Conservation (phyloP, 495 filamentous ascomycete species). For the Letharia columbiana region DNA sequence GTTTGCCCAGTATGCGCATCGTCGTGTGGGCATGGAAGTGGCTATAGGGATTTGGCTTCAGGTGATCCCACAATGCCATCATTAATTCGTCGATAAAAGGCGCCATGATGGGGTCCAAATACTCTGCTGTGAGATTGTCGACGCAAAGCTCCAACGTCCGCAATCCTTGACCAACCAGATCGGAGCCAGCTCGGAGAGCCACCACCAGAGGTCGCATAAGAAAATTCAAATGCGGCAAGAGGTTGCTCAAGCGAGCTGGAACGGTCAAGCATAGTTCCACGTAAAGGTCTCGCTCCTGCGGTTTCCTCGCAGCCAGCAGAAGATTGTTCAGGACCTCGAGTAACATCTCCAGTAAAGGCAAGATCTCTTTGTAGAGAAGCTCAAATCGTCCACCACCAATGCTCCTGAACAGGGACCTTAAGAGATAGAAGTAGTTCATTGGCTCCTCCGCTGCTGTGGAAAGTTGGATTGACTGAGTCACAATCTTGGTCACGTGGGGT, state of each 20-base stretch:
- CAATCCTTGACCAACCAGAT: slow-evolving; percentile 88
- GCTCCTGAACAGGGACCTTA: slow-evolving; percentile 86
- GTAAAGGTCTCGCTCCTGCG: slow-evolving; percentile 86
- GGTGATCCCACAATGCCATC: slow-evolving; percentile 90
- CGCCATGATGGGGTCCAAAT: slow-evolving; percentile 97
- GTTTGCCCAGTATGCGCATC: slow-evolving; percentile 95
- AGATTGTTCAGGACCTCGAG: slow-evolving; percentile 95
- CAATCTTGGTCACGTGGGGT: slow-evolving; percentile 91
- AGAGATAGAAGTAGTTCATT: slow-evolving; percentile 95
- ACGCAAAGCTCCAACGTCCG: slow-evolving; percentile 94
- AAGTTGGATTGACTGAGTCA: slow-evolving; percentile 90
- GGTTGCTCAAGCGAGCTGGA: slow-evolving; percentile 86
- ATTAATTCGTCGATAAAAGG: slow-evolving; percentile 98
- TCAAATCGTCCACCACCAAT: slow-evolving; percentile 97
- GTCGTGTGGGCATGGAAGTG: slow-evolving; percentile 97
- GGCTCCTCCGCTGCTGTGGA: slow-evolving; percentile 93
- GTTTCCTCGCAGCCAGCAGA: slow-evolving; percentile 77
- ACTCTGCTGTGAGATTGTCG: slow-evolving; percentile 95
- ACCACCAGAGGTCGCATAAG: slow-evolving; percentile 96
- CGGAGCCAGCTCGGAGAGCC: slow-evolving; percentile 80
- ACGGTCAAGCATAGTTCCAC: slow-evolving; percentile 96
- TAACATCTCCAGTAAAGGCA: slow-evolving; percentile 93
- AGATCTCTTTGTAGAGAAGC: slow-evolving; percentile 93
- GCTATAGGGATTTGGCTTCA: slow-evolving; percentile 84
- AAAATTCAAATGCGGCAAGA: slow-evolving; percentile 93